Base-by-base conservation (phyloP, 305 asterid species). In the Salvia sclarea region DNA sequence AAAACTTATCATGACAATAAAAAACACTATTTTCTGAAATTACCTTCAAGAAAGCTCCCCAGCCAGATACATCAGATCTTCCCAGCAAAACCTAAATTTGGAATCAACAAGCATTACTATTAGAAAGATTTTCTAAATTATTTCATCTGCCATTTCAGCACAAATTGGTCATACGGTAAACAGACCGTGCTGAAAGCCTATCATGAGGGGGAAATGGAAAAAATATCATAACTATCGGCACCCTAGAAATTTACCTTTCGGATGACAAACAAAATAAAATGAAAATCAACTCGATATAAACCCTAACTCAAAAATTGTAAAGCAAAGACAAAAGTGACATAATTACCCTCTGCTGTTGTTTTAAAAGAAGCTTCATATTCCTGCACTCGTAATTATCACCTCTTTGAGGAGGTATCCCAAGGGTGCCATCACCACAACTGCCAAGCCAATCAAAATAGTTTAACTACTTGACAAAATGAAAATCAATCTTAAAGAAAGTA, bases 31-130 rank as follows among this genome's bases (percentile, higher is more conserved):
- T 37, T 52, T 63, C 75, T 33, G 28, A 64, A 70, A 71, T 60
- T 86, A 92, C 99, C 98, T 95, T 92, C 84, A 95, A 76, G 89
- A 95, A 95, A 69, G 97, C 99, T 65, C 99, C 99, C 98, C 99
- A 92, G 61, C 99, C 99, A 78, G 97, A 86, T 18, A 92, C 78
- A 61, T 85, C 91, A 63, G 99, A 95, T 74, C 86, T 80, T 63
- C 99, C 99, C 67, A 95, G 86, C 76, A 89, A 84, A 78, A 95
- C 95, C 98, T 92, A 72, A 17, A 75, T 53, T 28, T 18, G 50
- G 50, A 63, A 35, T 41, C 37, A 63, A 70, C 48, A 53, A 28
- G 65, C 45, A 57, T 70, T 50, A 69, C 18, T 50, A 54, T 73
- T 50, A 66, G 53, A 47, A 79, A 37, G 43, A 9, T 37, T 37